Conservation (phyloP, 306 rosid species). For the Quercus bicolor region DNA sequence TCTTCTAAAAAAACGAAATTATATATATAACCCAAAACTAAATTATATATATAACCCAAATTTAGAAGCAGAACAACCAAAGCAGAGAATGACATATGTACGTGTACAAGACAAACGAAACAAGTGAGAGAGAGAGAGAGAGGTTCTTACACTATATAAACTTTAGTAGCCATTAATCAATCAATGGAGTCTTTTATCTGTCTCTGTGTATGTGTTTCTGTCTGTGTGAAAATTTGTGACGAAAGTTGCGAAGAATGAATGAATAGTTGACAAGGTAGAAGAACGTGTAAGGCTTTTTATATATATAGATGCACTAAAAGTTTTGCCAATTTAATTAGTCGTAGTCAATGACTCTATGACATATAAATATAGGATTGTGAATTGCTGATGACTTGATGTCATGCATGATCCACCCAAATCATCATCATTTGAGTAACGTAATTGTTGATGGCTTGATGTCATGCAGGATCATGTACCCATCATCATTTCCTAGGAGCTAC, state of each 20-base stretch:
- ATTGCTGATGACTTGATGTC: too few species aligned
- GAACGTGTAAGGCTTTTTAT: not conserved
- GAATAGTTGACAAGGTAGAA: constrained; percentile 9
- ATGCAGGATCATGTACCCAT: too few species aligned
- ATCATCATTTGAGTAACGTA: too few species aligned
- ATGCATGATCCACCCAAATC: too few species aligned
- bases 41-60: not conserved
- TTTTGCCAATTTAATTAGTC: not conserved
- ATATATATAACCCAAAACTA: not conserved
- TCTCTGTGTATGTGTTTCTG: constrained; percentile 11
- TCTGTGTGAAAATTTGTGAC: constrained; percentile 7
- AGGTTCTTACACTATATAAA: constrained; percentile 73
- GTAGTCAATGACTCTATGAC: constrained; percentile 13
- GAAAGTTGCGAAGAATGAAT: constrained; percentile 9
- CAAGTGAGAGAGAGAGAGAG: constrained; percentile 17
- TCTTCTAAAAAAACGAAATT: not conserved
- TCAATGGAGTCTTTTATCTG: constrained; percentile 5
- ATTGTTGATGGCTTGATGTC: too few species aligned
- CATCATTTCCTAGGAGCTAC: too few species aligned
- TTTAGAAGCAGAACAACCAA: not conserved
- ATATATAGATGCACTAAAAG: constrained; percentile 7
- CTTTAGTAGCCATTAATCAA: constrained; percentile 62
- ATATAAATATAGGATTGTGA: constrained; percentile 11
- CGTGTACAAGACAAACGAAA: not conserved
- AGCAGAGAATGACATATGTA: not conserved